Base-by-base conservation (phyloP, 208 protist species). In the Kentomonas sorsogonicus region DNA sequence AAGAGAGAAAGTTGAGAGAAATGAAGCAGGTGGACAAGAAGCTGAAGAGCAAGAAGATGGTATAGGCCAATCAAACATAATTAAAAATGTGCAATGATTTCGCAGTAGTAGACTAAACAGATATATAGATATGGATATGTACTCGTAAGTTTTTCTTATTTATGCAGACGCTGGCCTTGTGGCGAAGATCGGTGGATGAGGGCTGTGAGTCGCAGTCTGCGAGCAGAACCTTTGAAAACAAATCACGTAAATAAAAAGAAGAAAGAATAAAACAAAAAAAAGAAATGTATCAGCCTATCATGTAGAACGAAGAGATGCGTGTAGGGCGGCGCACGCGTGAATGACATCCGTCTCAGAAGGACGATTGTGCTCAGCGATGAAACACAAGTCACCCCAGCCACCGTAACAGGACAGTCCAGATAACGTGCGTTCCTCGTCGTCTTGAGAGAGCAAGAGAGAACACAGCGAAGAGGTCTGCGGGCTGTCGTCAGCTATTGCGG, bases 351-450 rank as follows among this genome's bases (percentile, higher is more conserved):
- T 45, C 38, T 51, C 20, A 2, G 47, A 58, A 13, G 77, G 83
- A 2, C 83, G 69, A 30, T 71, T 29, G 30, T 64, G 74, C 60
- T 91, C 83, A 30, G 77, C 48, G 3, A 84, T 43, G n/a, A 53
- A 27, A 53, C 73, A 70, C 6, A 91, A 41, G 45, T 71, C 59
- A 34, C 86, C 79, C 64, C 71, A 79, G 0, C 83, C 78, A 34
- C 67, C 44, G 48, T 85, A 86, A 57, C 70, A 81, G 33, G 74
- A 65, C 3, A 78, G 31, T 16, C 76, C 69, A 39, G 69, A 75
- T 1, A 63, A 63, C 15, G 6, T 10, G 16, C 39, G 23, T 31
- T 47, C 54, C 41, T 27, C 30, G 18, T 26, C 56, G 3, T 38
- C 34, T n/a, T n/a, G n/a, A n/a, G n/a, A n/a, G n/a, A n/a, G n/a